A percentile compares a stretch with the other conserved stretches of the same genome.
Evolutionary conservation across 1,139 yeast species (phyloP).

Genomic region (Taiozyma sp.): DNA sequence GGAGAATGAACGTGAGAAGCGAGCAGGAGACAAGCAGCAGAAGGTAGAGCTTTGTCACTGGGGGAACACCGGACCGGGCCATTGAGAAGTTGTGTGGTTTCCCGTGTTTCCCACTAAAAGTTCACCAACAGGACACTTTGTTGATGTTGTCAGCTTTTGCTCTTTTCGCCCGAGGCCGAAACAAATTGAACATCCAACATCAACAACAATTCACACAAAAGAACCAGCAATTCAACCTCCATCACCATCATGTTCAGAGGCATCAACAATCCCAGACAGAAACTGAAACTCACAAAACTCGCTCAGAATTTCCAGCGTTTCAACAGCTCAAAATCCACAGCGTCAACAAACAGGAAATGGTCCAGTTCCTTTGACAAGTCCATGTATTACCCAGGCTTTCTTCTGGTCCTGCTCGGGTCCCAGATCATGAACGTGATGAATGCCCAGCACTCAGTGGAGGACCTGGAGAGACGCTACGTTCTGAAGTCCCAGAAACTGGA

Average conservation of each 20-base stretch:
- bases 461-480: slow-evolving; percentile 32
- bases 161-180: background rate
- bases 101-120: too few relatives aligned
- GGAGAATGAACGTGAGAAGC: slow-evolving; percentile 15
- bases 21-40: slow-evolving; percentile 9
- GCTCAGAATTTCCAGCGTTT: background rate
- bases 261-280: background rate
- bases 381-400: slow-evolving; percentile 26
- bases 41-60: slow-evolving; percentile 18
- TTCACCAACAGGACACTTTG: background rate
- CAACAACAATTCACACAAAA: too few relatives aligned
- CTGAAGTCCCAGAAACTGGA: slow-evolving; percentile 28
- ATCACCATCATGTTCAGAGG: background rate
- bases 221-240: background rate
- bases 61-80: slow-evolving; percentile 17
- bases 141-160: background rate
- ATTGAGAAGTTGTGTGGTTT: slow-evolving; percentile 1
- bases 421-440: slow-evolving; percentile 31
- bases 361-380: slow-evolving; percentile 25
- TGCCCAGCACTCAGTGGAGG: slow-evolving; percentile 33
- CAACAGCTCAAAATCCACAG: background rate
- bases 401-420: slow-evolving; percentile 29
- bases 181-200: background rate
- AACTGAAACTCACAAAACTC: background rate
- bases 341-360: slow-evolving; percentile 1